A percentile compares a stretch with the other conserved stretches of the same genome.
These are phyloP conservation scores for Auriscalpium orientale DNA, from an alignment of 768 basidiomycete genomes.

Conservation along the genomic window DNA sequence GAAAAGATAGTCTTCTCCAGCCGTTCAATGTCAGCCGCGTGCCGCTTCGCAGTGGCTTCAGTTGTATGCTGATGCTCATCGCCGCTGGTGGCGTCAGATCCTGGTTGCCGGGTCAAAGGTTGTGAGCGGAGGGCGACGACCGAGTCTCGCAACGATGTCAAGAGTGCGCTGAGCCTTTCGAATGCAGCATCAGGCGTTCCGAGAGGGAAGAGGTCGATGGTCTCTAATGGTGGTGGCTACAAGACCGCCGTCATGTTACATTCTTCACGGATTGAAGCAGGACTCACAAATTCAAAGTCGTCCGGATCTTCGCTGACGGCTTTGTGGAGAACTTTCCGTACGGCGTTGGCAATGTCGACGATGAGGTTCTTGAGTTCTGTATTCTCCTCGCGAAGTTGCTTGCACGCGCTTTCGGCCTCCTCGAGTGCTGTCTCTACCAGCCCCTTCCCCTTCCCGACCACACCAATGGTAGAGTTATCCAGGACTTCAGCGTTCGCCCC, in stretches of 20 bases:
- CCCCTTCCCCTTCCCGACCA: constrained; percentile 41
- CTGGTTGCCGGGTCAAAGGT: neutral
- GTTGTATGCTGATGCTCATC: constrained; percentile 9
- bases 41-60: constrained; percentile 14
- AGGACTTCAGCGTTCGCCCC: constrained; percentile 45
- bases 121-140: constrained; percentile 7
- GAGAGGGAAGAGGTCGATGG: constrained; percentile 20
- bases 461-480: constrained; percentile 32
- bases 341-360: constrained; percentile 55
- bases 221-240: constrained; percentile 20
- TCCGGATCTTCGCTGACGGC: constrained; percentile 31
- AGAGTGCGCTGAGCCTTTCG: constrained; percentile 19
- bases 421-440: constrained; percentile 63
- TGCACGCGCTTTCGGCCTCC: constrained; percentile 62
- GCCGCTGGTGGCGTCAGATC: constrained; percentile 4
- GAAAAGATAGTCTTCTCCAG: constrained; percentile 42
- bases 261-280: constrained; percentile 14
- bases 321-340: constrained; percentile 48
- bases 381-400: constrained; percentile 59
- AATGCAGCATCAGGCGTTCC: constrained; percentile 18
- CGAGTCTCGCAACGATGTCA: constrained; percentile 19
- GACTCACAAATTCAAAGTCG: constrained; percentile 40
- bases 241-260: neutral
- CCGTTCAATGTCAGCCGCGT: constrained; percentile 39
- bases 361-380: constrained; percentile 50